Evolutionary conservation across 2,329 filamentous ascomycete genomes (phyloP).

Genomic region (Penicillium paneum): DNA sequence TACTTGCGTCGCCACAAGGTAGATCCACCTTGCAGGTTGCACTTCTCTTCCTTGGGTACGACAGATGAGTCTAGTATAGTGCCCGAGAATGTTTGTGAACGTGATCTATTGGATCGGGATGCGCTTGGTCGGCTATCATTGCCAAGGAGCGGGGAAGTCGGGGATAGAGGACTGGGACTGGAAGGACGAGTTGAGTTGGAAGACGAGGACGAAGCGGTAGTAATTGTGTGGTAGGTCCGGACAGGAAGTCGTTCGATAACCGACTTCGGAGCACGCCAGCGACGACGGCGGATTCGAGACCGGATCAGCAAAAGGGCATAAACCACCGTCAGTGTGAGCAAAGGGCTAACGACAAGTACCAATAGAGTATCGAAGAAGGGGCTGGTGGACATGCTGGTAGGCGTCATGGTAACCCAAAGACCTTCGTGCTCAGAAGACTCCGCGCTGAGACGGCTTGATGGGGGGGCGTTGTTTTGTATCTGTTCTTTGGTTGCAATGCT

Average conservation of each 20-base stretch:
- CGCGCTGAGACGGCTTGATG: slow-evolving; percentile 22
- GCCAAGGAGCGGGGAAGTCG: slow-evolving; percentile 72
- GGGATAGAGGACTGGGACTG: slow-evolving; percentile 64
- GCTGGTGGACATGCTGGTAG: slow-evolving; percentile 78
- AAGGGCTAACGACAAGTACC: slow-evolving; percentile 91
- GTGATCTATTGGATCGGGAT: slow-evolving; percentile 32
- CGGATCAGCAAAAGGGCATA: slow-evolving; percentile 84
- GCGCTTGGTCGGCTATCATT: slow-evolving; percentile 31
- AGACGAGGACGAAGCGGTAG: slow-evolving; percentile 58
- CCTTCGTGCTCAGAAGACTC: slow-evolving; percentile 62
- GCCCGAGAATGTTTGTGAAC: slow-evolving; percentile 39
- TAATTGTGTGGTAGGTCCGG: slow-evolving; percentile 86
- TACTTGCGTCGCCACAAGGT: slow-evolving; percentile 55
- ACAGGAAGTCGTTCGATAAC: slow-evolving; percentile 93
- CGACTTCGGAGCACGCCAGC: slow-evolving; percentile 97
- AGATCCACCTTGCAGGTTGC: slow-evolving; percentile 26
- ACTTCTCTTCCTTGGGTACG: slow-evolving; percentile 47
- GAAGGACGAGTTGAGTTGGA: slow-evolving; percentile 56
- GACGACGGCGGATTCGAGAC: slow-evolving; percentile 79
- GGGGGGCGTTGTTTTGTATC: slow-evolving; percentile 13
- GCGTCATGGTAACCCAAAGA: slow-evolving; percentile 94
- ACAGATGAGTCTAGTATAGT: slow-evolving; percentile 23
- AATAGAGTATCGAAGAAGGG: slow-evolving; percentile 95
- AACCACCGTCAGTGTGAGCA: slow-evolving; percentile 88
- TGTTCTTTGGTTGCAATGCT: slow-evolving; percentile 15